phyloP scores from a whole-genome alignment of 495 filamentous ascomycete species.

The Sordaria brevicollis region DNA sequence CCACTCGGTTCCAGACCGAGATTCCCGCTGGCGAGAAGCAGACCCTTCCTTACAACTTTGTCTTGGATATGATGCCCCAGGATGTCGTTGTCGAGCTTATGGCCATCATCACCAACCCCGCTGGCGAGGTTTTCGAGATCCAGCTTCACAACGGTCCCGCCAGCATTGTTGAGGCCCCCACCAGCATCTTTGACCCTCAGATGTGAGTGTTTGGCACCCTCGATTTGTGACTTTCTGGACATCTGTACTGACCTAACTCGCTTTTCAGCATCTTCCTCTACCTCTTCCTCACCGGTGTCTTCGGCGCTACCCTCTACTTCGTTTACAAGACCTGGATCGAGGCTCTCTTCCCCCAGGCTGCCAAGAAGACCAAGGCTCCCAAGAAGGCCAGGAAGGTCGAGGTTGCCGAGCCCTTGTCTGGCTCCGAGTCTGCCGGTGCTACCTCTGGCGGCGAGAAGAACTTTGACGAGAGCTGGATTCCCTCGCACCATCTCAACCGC shows the following conservation, averaged over 20 bases:
- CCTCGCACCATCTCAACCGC: constrained; percentile 78
- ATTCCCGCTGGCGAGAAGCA: constrained; percentile 71
- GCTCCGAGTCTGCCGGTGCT: constrained; percentile 61
- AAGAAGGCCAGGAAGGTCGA: constrained; percentile 49
- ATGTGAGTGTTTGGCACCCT: constrained; percentile 52
- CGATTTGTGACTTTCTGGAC: neutral
- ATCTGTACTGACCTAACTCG: neutral
- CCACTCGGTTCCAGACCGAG: constrained; percentile 57
- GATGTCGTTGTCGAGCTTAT: constrained; percentile 67
- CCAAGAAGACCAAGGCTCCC: constrained; percentile 45
- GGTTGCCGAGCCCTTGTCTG: constrained; percentile 48
- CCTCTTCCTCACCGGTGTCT: constrained; percentile 71
- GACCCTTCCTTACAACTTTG: constrained; percentile 71
- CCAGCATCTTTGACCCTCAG: constrained; percentile 89
- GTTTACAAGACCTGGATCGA: constrained; percentile 97
- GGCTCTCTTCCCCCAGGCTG: constrained; percentile 89
- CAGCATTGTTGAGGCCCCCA: constrained; percentile 82
- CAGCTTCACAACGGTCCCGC: constrained; percentile 81
- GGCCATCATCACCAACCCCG: constrained; percentile 57
- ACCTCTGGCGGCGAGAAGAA: constrained; percentile 52
- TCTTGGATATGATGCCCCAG: constrained; percentile 86
- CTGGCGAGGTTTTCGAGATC: constrained; percentile 61
- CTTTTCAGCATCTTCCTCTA: constrained; percentile 82
- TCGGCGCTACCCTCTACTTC: constrained; percentile 77
- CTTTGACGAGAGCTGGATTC: constrained; percentile 97